Base-by-base conservation (phyloP, 352 stramenopile species). In the Phytophthora vignae region DNA sequence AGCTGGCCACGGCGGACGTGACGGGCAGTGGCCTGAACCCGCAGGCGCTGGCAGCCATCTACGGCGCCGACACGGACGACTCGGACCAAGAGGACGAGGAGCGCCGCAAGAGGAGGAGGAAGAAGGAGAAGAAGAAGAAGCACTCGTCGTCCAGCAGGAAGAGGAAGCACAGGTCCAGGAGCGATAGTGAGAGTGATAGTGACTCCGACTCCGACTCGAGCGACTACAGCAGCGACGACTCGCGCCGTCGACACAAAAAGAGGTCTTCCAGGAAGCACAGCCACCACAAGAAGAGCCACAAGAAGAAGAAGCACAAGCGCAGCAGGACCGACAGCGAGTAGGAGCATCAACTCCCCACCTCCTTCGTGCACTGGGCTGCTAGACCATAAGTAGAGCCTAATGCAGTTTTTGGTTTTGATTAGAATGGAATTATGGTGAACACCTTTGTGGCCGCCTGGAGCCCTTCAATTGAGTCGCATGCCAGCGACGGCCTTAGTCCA, bases 41-140 rank as follows among this genome's bases (percentile, higher is more conserved):
- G 10, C 87, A 94, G 64, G 87, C 87, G 38, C 60, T 94, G 54
- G 87, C 84, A 22, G 87, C 87, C 44, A 87, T 91, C 55, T 84
- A 87, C 59, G 77, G 69, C 33, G 69, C 73, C 10, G 79, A 81
- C 48, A 50, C 56, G 67, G 61, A 72, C 15, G n/a, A 60, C 27
- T 31, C 27, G 15, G 60, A 74, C 22, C 33, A 52, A 42, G 40
- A 48, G 9, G 14, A 49, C 15, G 15, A 49, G 42, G 15, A 49
- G 15, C 15, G n/a, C 4, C 54, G 29, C 29, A 74, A 68, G 52
- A 64, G 63, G 40, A 81, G 78, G 57, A 78, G 72, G 60, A 84
- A 87, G 52, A 83, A 80, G 70, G 60, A 66, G 49, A 87, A 79
- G 64, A 82, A 76, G n/a, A n/a, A n/a, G n/a, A 86, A 84, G 65